These are phyloP conservation scores for Aureobasidium mangrovei DNA, from an alignment of 2,329 filamentous ascomycete genomes.

Conservation along the genomic window DNA sequence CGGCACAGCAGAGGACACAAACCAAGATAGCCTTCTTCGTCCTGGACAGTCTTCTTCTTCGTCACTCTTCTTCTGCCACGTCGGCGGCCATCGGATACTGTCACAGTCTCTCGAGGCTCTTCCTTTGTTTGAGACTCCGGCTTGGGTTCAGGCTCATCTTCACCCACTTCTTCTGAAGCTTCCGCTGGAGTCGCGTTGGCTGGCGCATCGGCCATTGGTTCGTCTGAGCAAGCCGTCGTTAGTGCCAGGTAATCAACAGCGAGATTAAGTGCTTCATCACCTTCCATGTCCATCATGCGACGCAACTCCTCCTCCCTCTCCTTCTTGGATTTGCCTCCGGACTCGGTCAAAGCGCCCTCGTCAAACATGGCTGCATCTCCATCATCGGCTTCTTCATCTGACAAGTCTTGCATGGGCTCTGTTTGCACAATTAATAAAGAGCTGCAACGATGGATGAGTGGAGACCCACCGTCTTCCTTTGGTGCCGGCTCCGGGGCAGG, in stretches of 20 bases:
- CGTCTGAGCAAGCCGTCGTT: conserved; percentile 32
- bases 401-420: conserved; percentile 26
- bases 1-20: conserved; percentile 28
- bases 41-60: conserved; percentile 79
- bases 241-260: background rate
- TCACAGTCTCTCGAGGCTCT: conserved; percentile 37
- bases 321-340: conserved; percentile 40
- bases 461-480: conserved; percentile 11
- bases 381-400: conserved; percentile 48
- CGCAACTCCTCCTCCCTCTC: conserved; percentile 58
- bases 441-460: too few species aligned
- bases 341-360: conserved; percentile 16
- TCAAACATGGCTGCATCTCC: conserved; percentile 30
- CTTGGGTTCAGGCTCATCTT: conserved; percentile 16
- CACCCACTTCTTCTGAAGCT: conserved; percentile 36
- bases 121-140: background rate
- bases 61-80: conserved; percentile 71
- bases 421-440: conserved; percentile 15
- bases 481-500: conserved; percentile 26
- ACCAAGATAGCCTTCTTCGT: conserved; percentile 87
- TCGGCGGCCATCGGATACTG: conserved; percentile 54
- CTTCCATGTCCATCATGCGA: conserved; percentile 66
- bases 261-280: conserved; percentile 10
- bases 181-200: conserved; percentile 27
- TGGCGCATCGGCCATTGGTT: conserved; percentile 51